Evolutionary conservation across 768 basidiomycete genomes (phyloP).

Genomic region (Termitomyces sp.): DNA sequence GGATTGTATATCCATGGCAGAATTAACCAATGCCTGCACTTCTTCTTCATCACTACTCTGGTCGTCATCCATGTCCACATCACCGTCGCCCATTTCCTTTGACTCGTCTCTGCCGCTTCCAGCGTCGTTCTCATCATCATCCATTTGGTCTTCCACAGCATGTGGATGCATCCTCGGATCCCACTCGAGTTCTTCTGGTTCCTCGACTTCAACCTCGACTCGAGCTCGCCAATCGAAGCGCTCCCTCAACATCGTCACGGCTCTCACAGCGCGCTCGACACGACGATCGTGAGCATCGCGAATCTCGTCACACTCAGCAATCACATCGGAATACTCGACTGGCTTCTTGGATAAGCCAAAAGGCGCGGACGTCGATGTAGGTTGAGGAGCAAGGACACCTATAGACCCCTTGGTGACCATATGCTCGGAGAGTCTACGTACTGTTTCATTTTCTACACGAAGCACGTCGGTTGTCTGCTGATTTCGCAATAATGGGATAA

Average conservation of each 20-base stretch:
- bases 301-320: slow-evolving; percentile 64
- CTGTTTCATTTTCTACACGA: slow-evolving; percentile 65
- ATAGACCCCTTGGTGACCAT: slow-evolving; percentile 59
- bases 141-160: slow-evolving; percentile 3
- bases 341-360: slow-evolving; percentile 30
- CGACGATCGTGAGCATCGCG: slow-evolving; percentile 69
- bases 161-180: slow-evolving; percentile 42
- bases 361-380: slow-evolving; percentile 16
- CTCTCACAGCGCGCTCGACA: slow-evolving; percentile 74
- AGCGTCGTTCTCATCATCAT: slow-evolving; percentile 19
- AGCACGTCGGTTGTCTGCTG: slow-evolving; percentile 79
- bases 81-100: slow-evolving; percentile 24
- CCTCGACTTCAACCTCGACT: slow-evolving; percentile 76
- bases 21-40: slow-evolving; percentile 29
- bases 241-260: slow-evolving; percentile 73
- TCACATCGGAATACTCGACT: slow-evolving; percentile 56
- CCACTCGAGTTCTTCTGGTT: slow-evolving; percentile 76
- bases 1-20: slow-evolving; percentile 19
- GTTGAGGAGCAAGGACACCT: slow-evolving; percentile 38
- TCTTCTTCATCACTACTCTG: slow-evolving; percentile 22
- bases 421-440: slow-evolving; percentile 64
- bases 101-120: slow-evolving; percentile 22
- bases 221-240: slow-evolving; percentile 81
- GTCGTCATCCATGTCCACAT: slow-evolving; percentile 19
- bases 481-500: slow-evolving; percentile 72